Percentiles rank a stretch among this genome's conserved stretches.
Evolutionary conservation across 225 moss, liverwort and hornwort genomes (phyloP).

Genomic region (Ulota crispa): DNA sequence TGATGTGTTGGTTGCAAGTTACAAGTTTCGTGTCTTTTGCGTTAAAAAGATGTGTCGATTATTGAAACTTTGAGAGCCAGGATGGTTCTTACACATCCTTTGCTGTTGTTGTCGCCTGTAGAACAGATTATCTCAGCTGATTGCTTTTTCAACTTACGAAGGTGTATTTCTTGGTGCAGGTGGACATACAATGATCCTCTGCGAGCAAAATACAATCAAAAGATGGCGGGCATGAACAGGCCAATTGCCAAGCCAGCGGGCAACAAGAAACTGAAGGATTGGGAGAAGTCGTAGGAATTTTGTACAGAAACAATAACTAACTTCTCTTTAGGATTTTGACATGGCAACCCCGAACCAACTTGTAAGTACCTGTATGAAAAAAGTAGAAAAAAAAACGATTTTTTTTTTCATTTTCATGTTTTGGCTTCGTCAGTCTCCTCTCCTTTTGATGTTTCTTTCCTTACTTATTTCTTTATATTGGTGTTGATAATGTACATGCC

Average conservation of each 20-base stretch:
- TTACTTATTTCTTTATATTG: not conserved
- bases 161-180: constrained; percentile 45
- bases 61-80: not conserved
- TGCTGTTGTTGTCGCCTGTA: not conserved
- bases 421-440: not conserved
- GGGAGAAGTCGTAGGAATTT: constrained; percentile 56
- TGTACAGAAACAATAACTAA: not conserved
- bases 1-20: not conserved
- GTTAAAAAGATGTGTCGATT: too few relatives aligned
- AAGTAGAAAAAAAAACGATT: not conserved
- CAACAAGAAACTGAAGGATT: constrained; percentile 92
- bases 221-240: constrained; percentile 95
- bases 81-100: constrained; percentile 3
- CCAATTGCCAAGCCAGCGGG: constrained; percentile 82
- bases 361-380: constrained; percentile 35
- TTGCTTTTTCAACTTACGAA: not conserved
- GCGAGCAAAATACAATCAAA: constrained; percentile 87
- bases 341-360: constrained; percentile 12
- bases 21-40: not conserved
- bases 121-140: not conserved
- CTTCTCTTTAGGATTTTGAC: not conserved
- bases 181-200: constrained; percentile 96
- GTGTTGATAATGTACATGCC: not conserved
- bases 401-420: not conserved
- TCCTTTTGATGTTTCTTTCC: not conserved